Evolutionary conservation across 2,329 filamentous ascomycete genomes (phyloP).

Genomic region (Arthrobotrys megalospora): DNA sequence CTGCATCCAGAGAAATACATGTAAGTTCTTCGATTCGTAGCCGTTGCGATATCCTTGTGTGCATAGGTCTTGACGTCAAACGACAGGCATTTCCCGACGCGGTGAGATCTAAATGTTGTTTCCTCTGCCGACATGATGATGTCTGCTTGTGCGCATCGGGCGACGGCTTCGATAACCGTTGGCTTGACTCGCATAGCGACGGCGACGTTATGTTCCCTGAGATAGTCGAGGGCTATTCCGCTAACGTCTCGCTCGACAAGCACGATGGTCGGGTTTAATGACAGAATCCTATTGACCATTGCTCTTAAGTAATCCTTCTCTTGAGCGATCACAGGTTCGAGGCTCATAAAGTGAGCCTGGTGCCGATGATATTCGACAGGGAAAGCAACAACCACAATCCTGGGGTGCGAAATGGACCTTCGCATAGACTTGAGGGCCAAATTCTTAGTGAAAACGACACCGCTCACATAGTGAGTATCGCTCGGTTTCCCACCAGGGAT

Average conservation of each 20-base stretch:
- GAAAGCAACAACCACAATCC: constrained; percentile 93
- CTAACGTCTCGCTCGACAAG: constrained; percentile 95
- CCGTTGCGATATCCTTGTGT: constrained; percentile 76
- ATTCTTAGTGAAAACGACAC: constrained; percentile 97
- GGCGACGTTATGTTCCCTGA: constrained; percentile 89
- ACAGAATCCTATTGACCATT: constrained; percentile 90
- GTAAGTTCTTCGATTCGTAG: constrained; percentile 82
- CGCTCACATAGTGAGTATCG: constrained; percentile 96
- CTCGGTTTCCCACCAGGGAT: constrained; percentile 90
- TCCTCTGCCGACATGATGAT: constrained; percentile 97
- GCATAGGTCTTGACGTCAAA: constrained; percentile 98
- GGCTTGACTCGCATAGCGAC: constrained; percentile 97
- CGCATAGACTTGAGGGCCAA: constrained; percentile 97
- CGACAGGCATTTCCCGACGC: constrained; percentile 83
- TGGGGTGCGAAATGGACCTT: constrained; percentile 83
- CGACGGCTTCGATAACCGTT: constrained; percentile 94
- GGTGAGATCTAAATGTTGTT: constrained; percentile 81
- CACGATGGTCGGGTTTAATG: constrained; percentile 85
- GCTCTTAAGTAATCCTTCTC: constrained; percentile 94
- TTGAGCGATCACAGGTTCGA: constrained; percentile 96
- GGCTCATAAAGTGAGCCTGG: constrained; percentile 95
- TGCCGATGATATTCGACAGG: constrained; percentile 96
- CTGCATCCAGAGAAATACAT: constrained; percentile 93
- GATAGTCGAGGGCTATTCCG: constrained; percentile 87
- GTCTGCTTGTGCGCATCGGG: constrained; percentile 89